Percentiles rank a stretch among this genome's conserved stretches.
Conservation (phyloP, 352 stramenopile species). For the Pythium dissotocum region DNA sequence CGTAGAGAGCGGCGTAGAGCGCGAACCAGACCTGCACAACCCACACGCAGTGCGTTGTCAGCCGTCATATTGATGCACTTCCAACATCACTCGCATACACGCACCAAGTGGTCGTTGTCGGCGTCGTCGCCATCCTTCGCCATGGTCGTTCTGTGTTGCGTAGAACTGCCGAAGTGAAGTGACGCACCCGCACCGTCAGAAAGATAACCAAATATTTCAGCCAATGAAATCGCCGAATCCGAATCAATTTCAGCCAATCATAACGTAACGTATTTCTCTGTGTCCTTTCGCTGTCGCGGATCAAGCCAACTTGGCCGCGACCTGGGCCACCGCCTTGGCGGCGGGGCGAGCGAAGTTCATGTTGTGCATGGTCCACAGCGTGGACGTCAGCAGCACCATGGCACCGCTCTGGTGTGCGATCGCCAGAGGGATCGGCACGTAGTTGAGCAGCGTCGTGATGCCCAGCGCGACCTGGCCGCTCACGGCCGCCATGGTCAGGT, state of each 20-base stretch:
- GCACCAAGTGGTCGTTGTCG: conserved; percentile 31
- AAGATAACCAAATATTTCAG: not conserved
- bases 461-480: conserved; percentile 91
- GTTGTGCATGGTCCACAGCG: conserved; percentile 91
- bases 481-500: conserved; percentile 74
- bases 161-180: conserved; percentile 12
- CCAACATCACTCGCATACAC: not conserved
- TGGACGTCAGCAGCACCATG: conserved; percentile 93
- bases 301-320: conserved; percentile 25
- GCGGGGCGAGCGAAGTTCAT: conserved; percentile 83
- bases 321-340: conserved; percentile 43
- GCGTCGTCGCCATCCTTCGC: conserved; percentile 4
- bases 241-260: conserved; percentile 27
- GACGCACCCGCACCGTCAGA: not conserved
- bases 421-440: conserved; percentile 95
- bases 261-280: not conserved
- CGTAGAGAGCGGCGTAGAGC: conserved; percentile 76
- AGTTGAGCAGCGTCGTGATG: conserved; percentile 96
- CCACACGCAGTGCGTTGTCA: not conserved
- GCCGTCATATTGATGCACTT: not conserved
- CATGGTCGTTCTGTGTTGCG: conserved; percentile 8
- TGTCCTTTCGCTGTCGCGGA: not conserved
- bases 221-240: not conserved
- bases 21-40: conserved; percentile 71
- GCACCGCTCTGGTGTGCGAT: conserved; percentile 96